phyloP scores from a whole-genome alignment of 2,329 filamentous ascomycete species.

The Colletotrichum spinosum region DNA sequence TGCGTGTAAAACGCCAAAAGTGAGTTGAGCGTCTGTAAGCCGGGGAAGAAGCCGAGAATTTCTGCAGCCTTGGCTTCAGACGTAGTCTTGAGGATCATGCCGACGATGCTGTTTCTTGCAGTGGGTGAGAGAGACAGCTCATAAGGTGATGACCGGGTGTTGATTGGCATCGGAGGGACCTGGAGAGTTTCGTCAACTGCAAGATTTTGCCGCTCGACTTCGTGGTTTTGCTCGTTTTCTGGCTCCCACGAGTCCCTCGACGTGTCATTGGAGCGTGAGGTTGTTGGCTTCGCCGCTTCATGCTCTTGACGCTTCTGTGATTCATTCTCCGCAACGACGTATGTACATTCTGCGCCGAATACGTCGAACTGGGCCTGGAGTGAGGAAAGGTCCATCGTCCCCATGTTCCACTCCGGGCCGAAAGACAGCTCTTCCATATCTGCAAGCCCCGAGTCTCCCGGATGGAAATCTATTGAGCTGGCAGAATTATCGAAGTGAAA shows the following conservation, averaged over 20 bases:
- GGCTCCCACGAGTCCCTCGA: conserved; percentile 3
- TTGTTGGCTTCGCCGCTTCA: no score
- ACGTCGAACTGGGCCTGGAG: not conserved
- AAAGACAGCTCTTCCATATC: not conserved
- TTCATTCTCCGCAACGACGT: no score
- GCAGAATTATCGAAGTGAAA: not conserved
- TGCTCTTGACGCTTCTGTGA: no score
- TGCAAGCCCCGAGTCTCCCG: no score
- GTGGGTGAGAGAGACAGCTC: not conserved
- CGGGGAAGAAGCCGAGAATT: conserved; percentile 5
- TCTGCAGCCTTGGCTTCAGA: not conserved
- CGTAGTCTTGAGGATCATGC: conserved; percentile 16
- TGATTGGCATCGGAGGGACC: not conserved
- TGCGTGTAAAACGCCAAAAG: conserved; percentile 3
- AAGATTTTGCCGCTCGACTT: conserved; percentile 7
- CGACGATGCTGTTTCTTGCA: conserved; percentile 4
- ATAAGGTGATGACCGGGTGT: no score
- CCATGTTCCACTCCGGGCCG: conserved; percentile 6
- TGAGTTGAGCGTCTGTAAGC: not conserved
- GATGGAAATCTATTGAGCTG: not conserved
- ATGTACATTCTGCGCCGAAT: no score
- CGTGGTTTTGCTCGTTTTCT: not conserved
- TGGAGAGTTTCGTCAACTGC: conserved; percentile 2
- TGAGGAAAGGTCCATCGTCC: not conserved
- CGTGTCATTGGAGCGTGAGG: not conserved